Conservation (phyloP, 2,329 filamentous ascomycete species). For the Pseudogymnoascus sp. region DNA sequence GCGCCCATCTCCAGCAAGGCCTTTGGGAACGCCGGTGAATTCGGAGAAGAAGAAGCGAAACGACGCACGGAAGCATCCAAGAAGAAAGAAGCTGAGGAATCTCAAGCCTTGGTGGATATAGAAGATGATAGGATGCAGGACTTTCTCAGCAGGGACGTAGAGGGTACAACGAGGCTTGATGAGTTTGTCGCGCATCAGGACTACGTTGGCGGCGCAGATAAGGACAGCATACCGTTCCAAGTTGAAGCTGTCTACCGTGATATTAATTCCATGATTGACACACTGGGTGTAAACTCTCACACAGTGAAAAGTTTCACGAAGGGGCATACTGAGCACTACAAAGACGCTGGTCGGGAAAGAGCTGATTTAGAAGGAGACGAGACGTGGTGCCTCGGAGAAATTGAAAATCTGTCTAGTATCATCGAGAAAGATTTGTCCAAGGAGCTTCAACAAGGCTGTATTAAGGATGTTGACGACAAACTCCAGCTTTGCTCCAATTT, state of each 20-base stretch:
- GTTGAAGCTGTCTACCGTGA: constrained; percentile 65
- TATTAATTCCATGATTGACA: constrained; percentile 91
- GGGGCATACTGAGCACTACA: constrained; percentile 52
- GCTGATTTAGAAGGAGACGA: constrained; percentile 61
- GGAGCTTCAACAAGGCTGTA: constrained; percentile 57
- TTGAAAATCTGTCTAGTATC: constrained; percentile 57
- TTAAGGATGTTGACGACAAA: constrained; percentile 60
- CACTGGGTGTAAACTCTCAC: constrained; percentile 76
- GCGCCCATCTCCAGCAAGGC: constrained; percentile 29
- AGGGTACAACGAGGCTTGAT: constrained; percentile 54
- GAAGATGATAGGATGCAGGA: constrained; percentile 61
- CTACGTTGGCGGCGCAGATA: constrained; percentile 36
- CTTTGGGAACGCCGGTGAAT: constrained; percentile 19
- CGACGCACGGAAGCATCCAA: constrained; percentile 35
- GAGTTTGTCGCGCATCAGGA: constrained; percentile 59
- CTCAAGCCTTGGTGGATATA: constrained; percentile 52
- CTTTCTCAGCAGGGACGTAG: constrained; percentile 50
- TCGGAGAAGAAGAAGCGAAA: constrained; percentile 24
- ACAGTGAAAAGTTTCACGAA: constrained; percentile 48
- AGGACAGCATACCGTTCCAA: constrained; percentile 50
- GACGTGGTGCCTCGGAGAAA: constrained; percentile 68
- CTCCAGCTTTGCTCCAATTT: constrained; percentile 60
- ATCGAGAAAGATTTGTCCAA: constrained; percentile 55
- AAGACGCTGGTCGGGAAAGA: constrained; percentile 46
- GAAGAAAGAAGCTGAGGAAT: constrained; percentile 48